A percentile compares a stretch with the other conserved stretches of the same genome.
Evolutionary conservation across 305 asterid species (phyloP).

Genomic region (Fraxinus ornus): DNA sequence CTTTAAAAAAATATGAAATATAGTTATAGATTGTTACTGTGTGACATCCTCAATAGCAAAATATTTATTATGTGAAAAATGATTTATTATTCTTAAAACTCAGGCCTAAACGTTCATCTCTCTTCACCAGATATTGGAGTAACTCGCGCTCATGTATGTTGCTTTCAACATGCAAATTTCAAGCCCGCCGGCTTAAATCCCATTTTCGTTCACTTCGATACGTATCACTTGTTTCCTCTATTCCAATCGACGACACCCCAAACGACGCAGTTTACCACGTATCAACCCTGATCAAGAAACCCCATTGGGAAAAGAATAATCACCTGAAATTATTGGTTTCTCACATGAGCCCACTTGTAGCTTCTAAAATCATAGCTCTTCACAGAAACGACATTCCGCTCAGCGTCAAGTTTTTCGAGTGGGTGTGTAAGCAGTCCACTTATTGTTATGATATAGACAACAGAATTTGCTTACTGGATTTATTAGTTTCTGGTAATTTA

Average conservation of each 20-base stretch:
- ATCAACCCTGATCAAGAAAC: slow-evolving; percentile 33
- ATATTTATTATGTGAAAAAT: too few relatives aligned
- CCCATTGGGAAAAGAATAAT: slow-evolving; percentile 34
- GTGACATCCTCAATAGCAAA: too few relatives aligned
- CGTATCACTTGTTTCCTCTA: slow-evolving; percentile 22
- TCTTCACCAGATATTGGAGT: neutral
- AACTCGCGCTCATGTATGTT: slow-evolving; percentile 34
- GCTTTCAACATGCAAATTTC: slow-evolving; percentile 23
- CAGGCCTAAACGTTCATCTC: neutral
- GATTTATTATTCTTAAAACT: neutral
- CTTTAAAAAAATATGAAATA: too few relatives aligned
- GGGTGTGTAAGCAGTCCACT: slow-evolving; percentile 44
- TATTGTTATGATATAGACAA: slow-evolving; percentile 38
- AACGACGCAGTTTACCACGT: slow-evolving; percentile 24
- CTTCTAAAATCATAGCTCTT: slow-evolving; percentile 31
- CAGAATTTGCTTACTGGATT: slow-evolving; percentile 33
- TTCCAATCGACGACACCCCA: slow-evolving; percentile 9
- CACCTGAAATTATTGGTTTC: slow-evolving; percentile 39
- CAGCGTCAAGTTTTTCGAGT: slow-evolving; percentile 39
- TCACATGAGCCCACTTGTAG: slow-evolving; percentile 40
- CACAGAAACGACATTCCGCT: slow-evolving; percentile 34
- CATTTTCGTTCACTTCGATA: slow-evolving; percentile 25
- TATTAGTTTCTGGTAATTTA: slow-evolving; percentile 19
- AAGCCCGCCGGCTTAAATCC: slow-evolving; percentile 16
- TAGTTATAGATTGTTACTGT: too few relatives aligned